A percentile compares a stretch with the other conserved stretches of the same genome.
These are phyloP conservation scores for Termitomyces sp. DNA, from an alignment of 768 basidiomycete genomes.

Conservation along the genomic window DNA sequence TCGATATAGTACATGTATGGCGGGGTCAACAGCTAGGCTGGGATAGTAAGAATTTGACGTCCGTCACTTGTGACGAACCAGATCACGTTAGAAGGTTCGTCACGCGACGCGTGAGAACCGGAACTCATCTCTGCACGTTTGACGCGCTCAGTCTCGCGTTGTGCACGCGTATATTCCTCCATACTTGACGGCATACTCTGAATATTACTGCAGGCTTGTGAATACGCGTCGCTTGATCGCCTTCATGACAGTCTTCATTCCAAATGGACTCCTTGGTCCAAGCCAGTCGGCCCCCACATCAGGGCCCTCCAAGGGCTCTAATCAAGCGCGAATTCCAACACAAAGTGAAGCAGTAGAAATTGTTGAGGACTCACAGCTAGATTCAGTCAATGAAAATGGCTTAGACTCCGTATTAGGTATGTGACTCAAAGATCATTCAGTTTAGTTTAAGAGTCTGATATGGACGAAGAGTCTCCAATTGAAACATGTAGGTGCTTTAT, in stretches of 20 bases:
- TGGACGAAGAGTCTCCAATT: background rate
- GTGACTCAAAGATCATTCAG: background rate
- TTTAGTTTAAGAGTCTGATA: background rate
- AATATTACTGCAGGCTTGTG: background rate
- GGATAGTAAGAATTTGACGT: too few relatives aligned
- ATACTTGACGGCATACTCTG: background rate
- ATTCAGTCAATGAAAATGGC: background rate
- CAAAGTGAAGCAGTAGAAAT: background rate
- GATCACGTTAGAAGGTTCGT: background rate
- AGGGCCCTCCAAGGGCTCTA: background rate
- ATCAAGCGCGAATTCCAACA: background rate
- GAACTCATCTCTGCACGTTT: background rate
- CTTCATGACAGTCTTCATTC: slow-evolving; percentile 13
- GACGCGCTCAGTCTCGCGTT: slow-evolving; percentile 1
- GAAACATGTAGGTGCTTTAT: background rate
- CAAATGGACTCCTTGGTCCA: slow-evolving; percentile 11
- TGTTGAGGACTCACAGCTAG: background rate
- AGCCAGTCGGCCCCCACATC: background rate
- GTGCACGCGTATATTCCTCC: background rate
- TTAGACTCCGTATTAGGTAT: background rate
- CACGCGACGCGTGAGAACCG: background rate
- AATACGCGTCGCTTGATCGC: background rate
- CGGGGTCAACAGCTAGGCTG: too few relatives aligned
- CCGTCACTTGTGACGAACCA: too few relatives aligned
- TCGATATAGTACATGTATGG: background rate